Conservation (phyloP, 176 grass and related monocot species). For the Neostapfia colusana region DNA sequence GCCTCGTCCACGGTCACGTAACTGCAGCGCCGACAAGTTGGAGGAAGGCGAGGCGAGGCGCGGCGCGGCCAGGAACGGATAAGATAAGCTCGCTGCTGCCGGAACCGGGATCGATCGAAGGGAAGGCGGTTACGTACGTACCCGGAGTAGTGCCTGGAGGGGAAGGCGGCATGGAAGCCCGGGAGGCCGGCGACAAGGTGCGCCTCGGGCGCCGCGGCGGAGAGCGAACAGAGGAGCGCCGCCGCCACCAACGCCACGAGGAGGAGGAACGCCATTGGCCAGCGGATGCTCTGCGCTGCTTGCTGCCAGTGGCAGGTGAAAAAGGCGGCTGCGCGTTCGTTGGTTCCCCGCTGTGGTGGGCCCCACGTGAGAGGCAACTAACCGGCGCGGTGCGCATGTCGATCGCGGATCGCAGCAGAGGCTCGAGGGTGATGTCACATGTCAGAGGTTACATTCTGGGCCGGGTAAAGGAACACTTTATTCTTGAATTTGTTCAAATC, state of each 20-base stretch:
- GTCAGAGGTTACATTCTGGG: too few relatives aligned
- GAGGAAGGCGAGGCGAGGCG: not conserved
- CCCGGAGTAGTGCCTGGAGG: conserved; percentile 73
- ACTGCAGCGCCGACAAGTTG: not conserved
- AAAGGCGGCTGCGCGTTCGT: too few relatives aligned
- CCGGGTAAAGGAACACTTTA: too few relatives aligned
- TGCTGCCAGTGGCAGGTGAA: too few relatives aligned
- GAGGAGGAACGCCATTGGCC: conserved; percentile 5
- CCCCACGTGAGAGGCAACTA: too few relatives aligned
- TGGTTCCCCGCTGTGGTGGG: too few relatives aligned
- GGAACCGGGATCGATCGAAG: not conserved
- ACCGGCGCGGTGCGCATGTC: too few relatives aligned
- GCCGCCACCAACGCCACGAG: not conserved
- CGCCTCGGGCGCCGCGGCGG: conserved; percentile 40
- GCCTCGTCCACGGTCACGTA: conserved; percentile 51
- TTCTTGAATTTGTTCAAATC: too few relatives aligned
- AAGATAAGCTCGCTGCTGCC: not conserved
- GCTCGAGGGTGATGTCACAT: too few relatives aligned
- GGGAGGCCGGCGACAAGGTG: conserved; percentile 52
- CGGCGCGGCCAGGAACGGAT: not conserved
- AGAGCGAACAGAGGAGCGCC: not conserved
- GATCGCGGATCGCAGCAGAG: too few relatives aligned
- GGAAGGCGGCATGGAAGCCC: conserved; percentile 54
- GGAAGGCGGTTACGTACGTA: not conserved
- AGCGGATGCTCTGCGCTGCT: not conserved